phyloP scores from a whole-genome alignment of 2,329 filamentous ascomycete genomes.

The Teratosphaeria nubilosa region DNA sequence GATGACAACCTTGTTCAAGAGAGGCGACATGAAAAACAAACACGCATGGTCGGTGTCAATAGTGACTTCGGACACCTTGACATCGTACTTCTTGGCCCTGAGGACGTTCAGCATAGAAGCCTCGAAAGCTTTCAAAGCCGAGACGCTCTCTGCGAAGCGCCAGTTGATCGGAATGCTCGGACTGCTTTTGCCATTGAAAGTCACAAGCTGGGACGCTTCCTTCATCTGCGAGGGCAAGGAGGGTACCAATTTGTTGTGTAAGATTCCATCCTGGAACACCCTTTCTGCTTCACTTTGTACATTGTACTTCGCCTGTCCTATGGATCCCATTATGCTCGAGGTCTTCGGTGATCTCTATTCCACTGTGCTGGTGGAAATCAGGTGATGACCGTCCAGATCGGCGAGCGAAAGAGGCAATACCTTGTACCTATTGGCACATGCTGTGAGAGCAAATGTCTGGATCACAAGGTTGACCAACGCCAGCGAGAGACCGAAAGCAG shows the following conservation, averaged over 20 bases:
- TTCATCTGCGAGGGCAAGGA: constrained; percentile 28
- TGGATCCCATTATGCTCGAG: constrained; percentile 3
- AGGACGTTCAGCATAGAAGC: constrained; percentile 30
- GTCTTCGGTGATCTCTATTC: neutral
- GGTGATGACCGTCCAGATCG: no score
- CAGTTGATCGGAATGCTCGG: constrained; percentile 43
- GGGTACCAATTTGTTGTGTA: constrained; percentile 34
- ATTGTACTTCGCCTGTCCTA: constrained; percentile 15
- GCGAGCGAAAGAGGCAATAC: no score
- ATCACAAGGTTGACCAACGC: no score
- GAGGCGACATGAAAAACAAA: constrained; percentile 35
- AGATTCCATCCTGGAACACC: constrained; percentile 23
- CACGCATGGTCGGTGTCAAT: constrained; percentile 40
- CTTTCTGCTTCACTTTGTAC: constrained; percentile 9
- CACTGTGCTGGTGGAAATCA: neutral
- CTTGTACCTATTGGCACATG: no score
- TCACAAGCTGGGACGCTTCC: constrained; percentile 30
- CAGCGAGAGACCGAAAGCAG: no score
- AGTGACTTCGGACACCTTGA: constrained; percentile 21
- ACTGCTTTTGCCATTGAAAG: constrained; percentile 30
- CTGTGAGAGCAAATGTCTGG: no score
- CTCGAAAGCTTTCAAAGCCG: constrained; percentile 34
- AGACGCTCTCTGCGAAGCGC: constrained; percentile 46
- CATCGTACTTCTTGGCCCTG: constrained; percentile 28
- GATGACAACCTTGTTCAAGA: constrained; percentile 30